Percentiles rank a stretch among this genome's conserved stretches.
These are phyloP conservation scores for Erodium maritimum DNA, from an alignment of 345 rosid genomes.

Conservation along the genomic window DNA sequence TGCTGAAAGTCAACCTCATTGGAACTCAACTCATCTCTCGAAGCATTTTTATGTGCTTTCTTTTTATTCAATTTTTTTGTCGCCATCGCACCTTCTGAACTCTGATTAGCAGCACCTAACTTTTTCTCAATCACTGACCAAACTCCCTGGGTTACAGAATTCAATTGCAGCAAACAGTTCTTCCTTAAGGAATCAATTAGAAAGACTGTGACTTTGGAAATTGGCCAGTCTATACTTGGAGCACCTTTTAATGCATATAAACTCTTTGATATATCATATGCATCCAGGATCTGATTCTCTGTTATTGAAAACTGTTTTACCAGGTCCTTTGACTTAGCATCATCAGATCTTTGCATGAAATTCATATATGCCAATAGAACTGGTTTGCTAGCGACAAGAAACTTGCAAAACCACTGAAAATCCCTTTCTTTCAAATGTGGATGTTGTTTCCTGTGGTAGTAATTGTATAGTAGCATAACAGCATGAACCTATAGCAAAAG, in stretches of 20 bases:
- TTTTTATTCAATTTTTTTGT: constrained; percentile 18
- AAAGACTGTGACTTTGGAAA: constrained; percentile 46
- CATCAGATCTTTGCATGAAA: constrained; percentile 27
- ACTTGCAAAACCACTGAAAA: constrained; percentile 56
- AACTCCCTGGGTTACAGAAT: constrained; percentile 45
- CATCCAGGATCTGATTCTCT: constrained; percentile 52
- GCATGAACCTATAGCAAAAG: constrained; percentile 47
- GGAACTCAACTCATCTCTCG: constrained; percentile 11
- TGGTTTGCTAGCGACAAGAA: constrained; percentile 41
- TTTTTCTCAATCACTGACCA: constrained; percentile 70
- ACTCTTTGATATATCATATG: constrained; percentile 46
- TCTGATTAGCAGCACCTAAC: constrained; percentile 16
- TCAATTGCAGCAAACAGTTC: constrained; percentile 38
- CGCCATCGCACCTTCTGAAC: constrained; percentile 12
- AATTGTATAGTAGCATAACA: constrained; percentile 65
- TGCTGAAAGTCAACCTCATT: constrained; percentile 33
- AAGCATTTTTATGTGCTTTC: constrained; percentile 19
- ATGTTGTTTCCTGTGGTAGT: constrained; percentile 50
- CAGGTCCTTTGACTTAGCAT: constrained; percentile 18
- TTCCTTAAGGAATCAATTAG: constrained; percentile 44
- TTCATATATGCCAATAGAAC: constrained; percentile 35
- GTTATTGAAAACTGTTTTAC: constrained; percentile 34
- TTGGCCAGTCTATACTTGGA: constrained; percentile 37
- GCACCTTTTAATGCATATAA: constrained; percentile 34
- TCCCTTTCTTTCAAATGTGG: constrained; percentile 31